These are phyloP conservation scores for Blastomyces gilchristii DNA, from an alignment of 2,329 filamentous ascomycete genomes.

Conservation along the genomic window DNA sequence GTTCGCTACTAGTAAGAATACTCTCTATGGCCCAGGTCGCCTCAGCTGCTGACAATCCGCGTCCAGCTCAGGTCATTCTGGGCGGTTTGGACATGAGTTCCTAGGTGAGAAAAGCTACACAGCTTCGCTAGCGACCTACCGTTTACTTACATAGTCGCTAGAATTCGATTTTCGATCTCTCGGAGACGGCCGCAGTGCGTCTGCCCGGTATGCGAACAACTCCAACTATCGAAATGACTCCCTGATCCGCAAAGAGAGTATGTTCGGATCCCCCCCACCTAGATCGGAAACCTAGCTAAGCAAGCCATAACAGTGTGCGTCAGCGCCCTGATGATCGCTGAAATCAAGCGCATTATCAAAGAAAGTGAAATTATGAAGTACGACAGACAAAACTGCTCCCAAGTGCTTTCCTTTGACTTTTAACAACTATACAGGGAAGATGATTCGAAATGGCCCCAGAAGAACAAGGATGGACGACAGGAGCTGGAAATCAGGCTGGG, in stretches of 20 bases:
- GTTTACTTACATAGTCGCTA: conserved; percentile 32
- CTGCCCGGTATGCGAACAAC: conserved; percentile 96
- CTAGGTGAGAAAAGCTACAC: conserved; percentile 53
- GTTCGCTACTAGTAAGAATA: conserved; percentile 83
- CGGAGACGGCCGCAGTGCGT: conserved; percentile 84
- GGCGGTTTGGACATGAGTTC: conserved; percentile 96
- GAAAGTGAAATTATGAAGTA: conserved; percentile 96
- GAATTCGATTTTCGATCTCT: conserved; percentile 95
- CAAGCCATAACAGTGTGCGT: conserved; percentile 65
- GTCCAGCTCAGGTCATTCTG: conserved; percentile 85
- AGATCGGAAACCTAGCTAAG: conserved; percentile 16
- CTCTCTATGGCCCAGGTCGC: conserved; percentile 24
- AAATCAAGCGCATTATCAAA: conserved; percentile 96
- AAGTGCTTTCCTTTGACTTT: conserved; percentile 8
- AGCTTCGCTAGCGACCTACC: conserved; percentile 10
- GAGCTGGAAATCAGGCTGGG: conserved; percentile 91
- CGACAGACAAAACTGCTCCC: conserved; percentile 16
- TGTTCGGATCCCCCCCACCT: conserved; percentile 28
- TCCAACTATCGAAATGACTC: conserved; percentile 99
- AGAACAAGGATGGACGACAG: conserved; percentile 97
- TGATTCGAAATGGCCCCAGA: conserved; percentile 95
- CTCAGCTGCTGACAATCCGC: conserved; percentile 32
- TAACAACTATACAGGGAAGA: conserved; percentile 61
- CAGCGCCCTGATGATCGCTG: conserved; percentile 76
- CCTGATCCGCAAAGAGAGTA: conserved; percentile 98